Evolutionary conservation across 805 yeast genomes (phyloP).

Genomic region (Starmerella floris): DNA sequence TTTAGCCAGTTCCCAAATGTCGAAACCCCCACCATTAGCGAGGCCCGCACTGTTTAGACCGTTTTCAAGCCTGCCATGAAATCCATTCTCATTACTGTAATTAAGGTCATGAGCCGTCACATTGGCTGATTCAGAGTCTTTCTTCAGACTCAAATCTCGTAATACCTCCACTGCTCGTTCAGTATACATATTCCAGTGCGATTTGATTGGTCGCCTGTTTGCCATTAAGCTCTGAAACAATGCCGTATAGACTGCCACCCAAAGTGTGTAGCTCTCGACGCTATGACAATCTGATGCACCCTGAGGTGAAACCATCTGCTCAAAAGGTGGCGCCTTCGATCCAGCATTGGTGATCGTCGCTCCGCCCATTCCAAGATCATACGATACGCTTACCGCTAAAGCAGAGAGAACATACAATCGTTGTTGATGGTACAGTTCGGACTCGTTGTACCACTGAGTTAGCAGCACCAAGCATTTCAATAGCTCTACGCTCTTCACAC

Average conservation of each 20-base stretch:
- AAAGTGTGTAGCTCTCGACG: slow-evolving; percentile 38
- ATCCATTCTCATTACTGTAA: neutral
- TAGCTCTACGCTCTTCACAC: slow-evolving; percentile 57
- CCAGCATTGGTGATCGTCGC: slow-evolving; percentile 17
- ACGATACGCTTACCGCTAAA: slow-evolving; percentile 52
- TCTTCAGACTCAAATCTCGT: slow-evolving; percentile 7
- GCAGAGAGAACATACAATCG: slow-evolving; percentile 58
- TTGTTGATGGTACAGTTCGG: slow-evolving; percentile 69
- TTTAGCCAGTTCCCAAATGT: slow-evolving; percentile 33
- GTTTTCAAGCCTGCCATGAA: neutral
- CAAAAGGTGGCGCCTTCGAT: slow-evolving; percentile 19
- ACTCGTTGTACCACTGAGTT: slow-evolving; percentile 69
- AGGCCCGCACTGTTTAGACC: neutral
- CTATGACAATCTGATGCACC: slow-evolving; percentile 31
- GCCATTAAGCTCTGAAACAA: slow-evolving; percentile 34
- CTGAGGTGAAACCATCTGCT: slow-evolving; percentile 30
- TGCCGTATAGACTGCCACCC: slow-evolving; percentile 25
- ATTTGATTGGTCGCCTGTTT: slow-evolving; percentile 47
- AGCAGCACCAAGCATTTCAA: slow-evolving; percentile 48
- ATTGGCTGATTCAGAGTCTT: neutral
- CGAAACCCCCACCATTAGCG: slow-evolving; percentile 4
- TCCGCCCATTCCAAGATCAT: slow-evolving; percentile 63
- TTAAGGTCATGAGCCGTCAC: neutral
- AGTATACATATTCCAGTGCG: slow-evolving; percentile 36
- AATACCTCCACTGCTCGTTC: slow-evolving; percentile 46